Evolutionary conservation across 2,329 filamentous ascomycete species (phyloP).

Genomic region (Pseudopyrenochaeta lycopersici): DNA sequence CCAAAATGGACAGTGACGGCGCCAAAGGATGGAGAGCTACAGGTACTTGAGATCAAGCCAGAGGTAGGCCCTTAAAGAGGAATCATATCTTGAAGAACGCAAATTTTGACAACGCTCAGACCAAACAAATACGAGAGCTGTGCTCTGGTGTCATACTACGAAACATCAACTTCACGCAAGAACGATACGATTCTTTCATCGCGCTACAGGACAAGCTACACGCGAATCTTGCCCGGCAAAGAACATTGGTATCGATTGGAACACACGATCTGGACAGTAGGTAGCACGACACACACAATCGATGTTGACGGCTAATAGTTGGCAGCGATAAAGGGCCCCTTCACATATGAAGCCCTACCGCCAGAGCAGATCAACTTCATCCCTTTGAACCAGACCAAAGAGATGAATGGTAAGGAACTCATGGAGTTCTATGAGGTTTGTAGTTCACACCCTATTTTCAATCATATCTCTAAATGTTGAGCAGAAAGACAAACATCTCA

Average conservation of each 20-base stretch:
- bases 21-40: slow-evolving; percentile 75
- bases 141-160: slow-evolving; percentile 90
- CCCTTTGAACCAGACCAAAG: slow-evolving; percentile 89
- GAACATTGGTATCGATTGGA: slow-evolving; percentile 94
- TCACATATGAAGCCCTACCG: slow-evolving; percentile 91
- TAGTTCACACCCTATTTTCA: background rate
- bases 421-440: slow-evolving; percentile 87
- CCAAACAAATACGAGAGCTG: slow-evolving; percentile 81
- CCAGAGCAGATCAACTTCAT: slow-evolving; percentile 93
- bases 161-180: slow-evolving; percentile 89
- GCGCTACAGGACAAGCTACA: slow-evolving; percentile 97
- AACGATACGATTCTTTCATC: slow-evolving; percentile 96
- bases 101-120: slow-evolving; percentile 57
- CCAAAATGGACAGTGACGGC: slow-evolving; percentile 82
- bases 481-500: slow-evolving; percentile 87
- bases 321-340: slow-evolving; percentile 80
- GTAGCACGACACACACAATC: slow-evolving; percentile 8
- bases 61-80: slow-evolving; percentile 51
- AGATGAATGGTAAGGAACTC: slow-evolving; percentile 86
- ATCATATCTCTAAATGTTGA: slow-evolving; percentile 21
- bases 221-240: slow-evolving; percentile 90
- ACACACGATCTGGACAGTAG: slow-evolving; percentile 90
- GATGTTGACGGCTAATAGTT: slow-evolving; percentile 19
- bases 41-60: slow-evolving; percentile 82
- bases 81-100: background rate